Evolutionary conservation across 331 rosid genomes (phyloP), one percentile per base, ranked within the genome.

Genomic region (Malus hybrid): DNA sequence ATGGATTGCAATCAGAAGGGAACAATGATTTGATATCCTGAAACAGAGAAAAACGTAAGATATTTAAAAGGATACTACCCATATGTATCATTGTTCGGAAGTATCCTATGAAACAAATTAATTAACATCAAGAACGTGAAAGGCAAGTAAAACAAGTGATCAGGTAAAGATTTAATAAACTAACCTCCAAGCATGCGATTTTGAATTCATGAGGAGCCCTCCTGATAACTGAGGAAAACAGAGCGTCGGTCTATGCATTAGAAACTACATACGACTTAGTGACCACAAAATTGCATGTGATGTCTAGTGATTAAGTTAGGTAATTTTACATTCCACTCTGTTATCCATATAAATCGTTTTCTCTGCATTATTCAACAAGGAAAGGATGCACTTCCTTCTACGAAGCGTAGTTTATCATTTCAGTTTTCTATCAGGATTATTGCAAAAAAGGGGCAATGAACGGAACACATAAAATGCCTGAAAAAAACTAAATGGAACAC

Each of bases 131-230:
- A 13, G 52, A 71, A 71, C 5, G 57, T 72, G 34, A 29, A 5
- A 4, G 52, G 36, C 46, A 24, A n/a, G 33, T 53, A 14, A 72
- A 33, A 52, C 8, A 75, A 22, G 44, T 79, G 22, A 75, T 12
- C 52, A 60, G 26, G 55, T 28, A 29, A 78, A 82, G 9, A n/a
- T 7, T 66, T 33, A 62, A 58, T 5, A 46, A 72, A 76, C 80
- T 84, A 76, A 94, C 99, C 96, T 92, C 93, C 82, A 95, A 79
- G 88, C 97, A 91, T 66, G 90, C 86, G 72, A 94, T 91, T 86
- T 94, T 94, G 92, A 94, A 94, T 78, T 95, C 99, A 77, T 95
- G 97, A 76, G 99, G 97, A 76, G 96, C 93, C 89, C 97, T 89
- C 79, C 92, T 82, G 76, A 95, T 95, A 80, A 95, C 99, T 94